Evolutionary conservation across 805 yeast genomes (phyloP), one percentile per base, ranked within the genome.

Genomic region (Barnettozyma siamensis): DNA sequence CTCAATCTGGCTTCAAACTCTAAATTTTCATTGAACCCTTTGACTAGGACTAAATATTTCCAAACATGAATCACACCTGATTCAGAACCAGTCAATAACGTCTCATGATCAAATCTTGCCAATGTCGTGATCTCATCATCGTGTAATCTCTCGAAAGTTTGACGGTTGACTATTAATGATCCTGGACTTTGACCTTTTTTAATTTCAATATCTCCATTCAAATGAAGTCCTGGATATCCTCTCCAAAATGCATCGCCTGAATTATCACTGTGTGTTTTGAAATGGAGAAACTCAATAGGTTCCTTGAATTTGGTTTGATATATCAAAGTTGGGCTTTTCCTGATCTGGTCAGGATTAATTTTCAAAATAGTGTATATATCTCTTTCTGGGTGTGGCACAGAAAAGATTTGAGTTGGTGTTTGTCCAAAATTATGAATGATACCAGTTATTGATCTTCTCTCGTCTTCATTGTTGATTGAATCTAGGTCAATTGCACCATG

Each of bases 351-450:
- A 2, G 58, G 37, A 20, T 67, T 66, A 27, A 66, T 53, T 29
- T 56, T 55, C 2, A 80, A 62, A 21, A 59, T 42, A 18, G 64
- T 60, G n/a, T 64, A 48, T 0, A 62, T 60, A 3, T 66, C 75
- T 41, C 71, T 67, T 20, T 55, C 47, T 1, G 83, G 81, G 59
- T 88, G 96, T 0, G 88, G 82, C 38, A 72, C 73, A 15, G 64
- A 66, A 51, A 88, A 86, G 10, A 88, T 64, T 50, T 83, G 85
- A 37, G 73, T 55, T 2, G 96, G 96, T 0, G 95, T 88, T 57
- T 88, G 96, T 0, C 96, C 96, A 68, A 88, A 88, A 60, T 88
- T 88, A 57, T 88, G 93, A 38, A 88, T 88, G 51, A 84, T 83
- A 2, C 95, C 89, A 18, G 87, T 83, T 3, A 83, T 71, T 1